A percentile compares a stretch with the other conserved stretches of the same genome.
phyloP scores from a whole-genome alignment of 106 monocot genomes.

The Ottelia alismoides region DNA sequence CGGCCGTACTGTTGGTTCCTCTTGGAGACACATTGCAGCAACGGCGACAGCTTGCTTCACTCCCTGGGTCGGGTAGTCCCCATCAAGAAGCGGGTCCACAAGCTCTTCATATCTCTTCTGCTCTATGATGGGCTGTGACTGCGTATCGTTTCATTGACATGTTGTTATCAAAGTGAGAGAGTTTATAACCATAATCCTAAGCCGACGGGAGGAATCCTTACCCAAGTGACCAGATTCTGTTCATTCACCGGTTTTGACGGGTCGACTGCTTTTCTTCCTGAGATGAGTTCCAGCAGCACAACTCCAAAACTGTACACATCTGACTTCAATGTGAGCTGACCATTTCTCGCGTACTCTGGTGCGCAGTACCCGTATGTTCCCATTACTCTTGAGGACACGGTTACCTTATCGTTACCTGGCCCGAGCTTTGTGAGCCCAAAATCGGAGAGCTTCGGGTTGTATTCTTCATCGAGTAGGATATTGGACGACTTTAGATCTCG shows the following conservation, averaged over 20 bases:
- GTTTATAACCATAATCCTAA: neutral
- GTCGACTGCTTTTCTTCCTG: slow-evolving; percentile 54
- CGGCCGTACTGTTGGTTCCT: slow-evolving; percentile 65
- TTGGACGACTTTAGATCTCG: slow-evolving; percentile 71
- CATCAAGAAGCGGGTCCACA: slow-evolving; percentile 43
- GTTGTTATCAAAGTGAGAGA: neutral
- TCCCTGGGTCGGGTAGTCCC: slow-evolving; percentile 25
- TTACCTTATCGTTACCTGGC: slow-evolving; percentile 50
- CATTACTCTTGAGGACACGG: slow-evolving; percentile 76
- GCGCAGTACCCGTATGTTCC: slow-evolving; percentile 82
- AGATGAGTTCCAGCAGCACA: slow-evolving; percentile 53
- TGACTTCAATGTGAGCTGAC: slow-evolving; percentile 55
- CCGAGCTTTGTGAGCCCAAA: slow-evolving; percentile 81
- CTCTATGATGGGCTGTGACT: slow-evolving; percentile 55
- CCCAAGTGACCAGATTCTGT: slow-evolving; percentile 58
- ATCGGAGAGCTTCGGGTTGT: slow-evolving; percentile 61
- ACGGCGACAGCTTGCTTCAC: slow-evolving; percentile 62
- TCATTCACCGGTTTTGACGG: slow-evolving; percentile 26
- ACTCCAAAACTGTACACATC: slow-evolving; percentile 84
- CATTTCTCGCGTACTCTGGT: slow-evolving; percentile 62
- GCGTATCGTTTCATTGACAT: slow-evolving; percentile 11
- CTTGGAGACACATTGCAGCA: slow-evolving; percentile 82
- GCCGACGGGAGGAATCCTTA: slow-evolving; percentile 1
- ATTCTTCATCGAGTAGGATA: slow-evolving; percentile 47
- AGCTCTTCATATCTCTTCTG: slow-evolving; percentile 65